These are phyloP conservation scores for Suillus subaureus DNA, from an alignment of 768 basidiomycete genomes.

Conservation along the genomic window DNA sequence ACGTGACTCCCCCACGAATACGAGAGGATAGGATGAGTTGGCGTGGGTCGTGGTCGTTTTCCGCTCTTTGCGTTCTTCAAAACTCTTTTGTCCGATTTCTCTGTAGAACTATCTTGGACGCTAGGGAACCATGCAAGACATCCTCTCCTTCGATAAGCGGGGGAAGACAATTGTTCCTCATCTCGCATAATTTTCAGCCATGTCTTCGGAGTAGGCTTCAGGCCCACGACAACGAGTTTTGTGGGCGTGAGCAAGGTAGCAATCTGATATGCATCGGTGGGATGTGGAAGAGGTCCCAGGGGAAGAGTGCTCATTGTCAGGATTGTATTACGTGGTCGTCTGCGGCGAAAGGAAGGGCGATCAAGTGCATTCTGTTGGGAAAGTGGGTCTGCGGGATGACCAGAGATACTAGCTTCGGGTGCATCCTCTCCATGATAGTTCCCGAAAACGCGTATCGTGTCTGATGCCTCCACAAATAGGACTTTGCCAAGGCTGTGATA, in stretches of 20 bases:
- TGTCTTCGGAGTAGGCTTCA: conserved; percentile 90
- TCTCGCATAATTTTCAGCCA: conserved; percentile 81
- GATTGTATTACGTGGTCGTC: conserved; percentile 62
- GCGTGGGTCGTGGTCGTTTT: conserved; percentile 19
- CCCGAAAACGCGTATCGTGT: conserved; percentile 91
- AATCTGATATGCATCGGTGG: conserved; percentile 78
- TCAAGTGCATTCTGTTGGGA: conserved; percentile 24
- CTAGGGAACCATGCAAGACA: conserved; percentile 85
- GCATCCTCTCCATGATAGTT: conserved; percentile 70
- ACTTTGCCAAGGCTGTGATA: conserved; percentile 95
- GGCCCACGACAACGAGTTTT: conserved; percentile 90
- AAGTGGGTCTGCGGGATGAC: conserved; percentile 8
- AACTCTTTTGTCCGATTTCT: neutral
- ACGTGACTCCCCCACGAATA: conserved; percentile 84
- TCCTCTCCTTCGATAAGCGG: conserved; percentile 57
- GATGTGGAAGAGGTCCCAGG: conserved; percentile 69
- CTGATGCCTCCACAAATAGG: conserved; percentile 92
- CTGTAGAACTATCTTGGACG: conserved; percentile 30
- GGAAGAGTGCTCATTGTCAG: conserved; percentile 84
- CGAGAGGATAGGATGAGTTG: conserved; percentile 66
- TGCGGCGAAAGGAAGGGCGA: conserved; percentile 34
- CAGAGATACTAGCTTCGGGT: conserved; percentile 11
- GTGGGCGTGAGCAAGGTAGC: conserved; percentile 86
- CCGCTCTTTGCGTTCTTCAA: conserved; percentile 21
- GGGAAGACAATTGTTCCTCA: conserved; percentile 44